Percentiles rank a stretch among this genome's conserved stretches.
phyloP scores from a whole-genome alignment of 73 alveolate genomes.

The Symbiodinium natans region DNA sequence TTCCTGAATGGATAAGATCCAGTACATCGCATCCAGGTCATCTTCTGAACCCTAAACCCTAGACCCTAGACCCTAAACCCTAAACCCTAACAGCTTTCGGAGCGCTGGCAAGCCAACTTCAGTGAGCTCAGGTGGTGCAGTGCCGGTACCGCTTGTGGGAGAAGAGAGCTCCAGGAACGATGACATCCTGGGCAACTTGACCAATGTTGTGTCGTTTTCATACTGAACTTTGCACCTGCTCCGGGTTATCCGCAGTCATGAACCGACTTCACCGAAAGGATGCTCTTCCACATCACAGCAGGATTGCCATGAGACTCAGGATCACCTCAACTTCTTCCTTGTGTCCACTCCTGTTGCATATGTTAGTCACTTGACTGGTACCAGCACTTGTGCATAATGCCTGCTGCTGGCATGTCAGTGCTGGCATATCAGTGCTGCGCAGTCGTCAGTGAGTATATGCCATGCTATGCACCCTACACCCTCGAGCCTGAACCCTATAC shows the following conservation, averaged over 20 bases:
- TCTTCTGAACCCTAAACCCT: no score
- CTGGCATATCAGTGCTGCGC: no score
- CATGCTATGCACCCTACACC: no score
- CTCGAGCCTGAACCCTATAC: no score
- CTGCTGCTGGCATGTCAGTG: not conserved
- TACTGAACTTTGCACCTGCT: not conserved
- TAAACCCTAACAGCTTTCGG: no score
- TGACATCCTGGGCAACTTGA: not conserved
- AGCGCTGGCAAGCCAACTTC: no score
- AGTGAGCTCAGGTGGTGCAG: constrained; percentile 35
- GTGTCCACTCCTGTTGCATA: constrained; percentile 40
- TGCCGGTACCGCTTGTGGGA: constrained; percentile 33
- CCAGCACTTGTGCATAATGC: not conserved
- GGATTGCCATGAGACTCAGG: not conserved
- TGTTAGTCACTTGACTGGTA: not conserved
- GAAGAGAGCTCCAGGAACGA: constrained; percentile 39
- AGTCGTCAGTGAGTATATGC: no score
- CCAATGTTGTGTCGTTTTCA: not conserved
- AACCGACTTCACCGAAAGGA: no score
- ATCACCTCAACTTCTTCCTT: constrained; percentile 31
- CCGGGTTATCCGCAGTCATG: not conserved
- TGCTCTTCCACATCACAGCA: no score
- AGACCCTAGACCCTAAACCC: no score
- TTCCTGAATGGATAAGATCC: no score
- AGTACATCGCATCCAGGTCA: no score